Conservation (phyloP, 1,139 yeast genomes). For the Hemisphaericaspora xylofermentans region DNA sequence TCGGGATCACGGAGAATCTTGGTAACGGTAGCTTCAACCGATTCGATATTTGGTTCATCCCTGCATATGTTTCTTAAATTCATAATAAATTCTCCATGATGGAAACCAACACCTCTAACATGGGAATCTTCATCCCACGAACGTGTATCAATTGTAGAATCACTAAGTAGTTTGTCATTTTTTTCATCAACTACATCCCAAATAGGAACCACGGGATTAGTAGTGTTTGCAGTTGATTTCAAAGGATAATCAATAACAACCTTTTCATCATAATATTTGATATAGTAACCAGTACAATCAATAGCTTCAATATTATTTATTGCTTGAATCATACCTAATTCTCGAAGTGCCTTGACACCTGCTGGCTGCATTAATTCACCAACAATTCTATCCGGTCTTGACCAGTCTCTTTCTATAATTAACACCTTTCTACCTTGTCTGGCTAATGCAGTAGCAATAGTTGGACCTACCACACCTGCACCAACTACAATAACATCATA, state of each 20-base stretch:
- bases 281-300: constrained; percentile 76
- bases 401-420: constrained; percentile 84
- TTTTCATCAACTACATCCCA: constrained; percentile 54
- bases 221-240: constrained; percentile 46
- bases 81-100: constrained; percentile 84
- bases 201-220: constrained; percentile 49
- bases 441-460: constrained; percentile 86
- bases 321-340: constrained; percentile 79
- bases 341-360: constrained; percentile 77
- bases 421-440: constrained; percentile 81
- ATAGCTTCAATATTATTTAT: constrained; percentile 81
- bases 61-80: constrained; percentile 75
- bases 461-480: constrained; percentile 96
- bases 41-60: constrained; percentile 66
- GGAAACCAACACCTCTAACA: constrained; percentile 82
- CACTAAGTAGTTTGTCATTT: constrained; percentile 53
- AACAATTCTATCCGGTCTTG: constrained; percentile 91
- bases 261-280: constrained; percentile 58
- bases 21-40: constrained; percentile 80
- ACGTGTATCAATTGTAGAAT: constrained; percentile 44
- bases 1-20: constrained; percentile 53
- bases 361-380: constrained; percentile 98
- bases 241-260: constrained; percentile 71
- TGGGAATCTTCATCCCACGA: constrained; percentile 63
- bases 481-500: constrained; percentile 78